Conservation (phyloP, 306 rosid genomes). For the Ochetophila trinervis region DNA sequence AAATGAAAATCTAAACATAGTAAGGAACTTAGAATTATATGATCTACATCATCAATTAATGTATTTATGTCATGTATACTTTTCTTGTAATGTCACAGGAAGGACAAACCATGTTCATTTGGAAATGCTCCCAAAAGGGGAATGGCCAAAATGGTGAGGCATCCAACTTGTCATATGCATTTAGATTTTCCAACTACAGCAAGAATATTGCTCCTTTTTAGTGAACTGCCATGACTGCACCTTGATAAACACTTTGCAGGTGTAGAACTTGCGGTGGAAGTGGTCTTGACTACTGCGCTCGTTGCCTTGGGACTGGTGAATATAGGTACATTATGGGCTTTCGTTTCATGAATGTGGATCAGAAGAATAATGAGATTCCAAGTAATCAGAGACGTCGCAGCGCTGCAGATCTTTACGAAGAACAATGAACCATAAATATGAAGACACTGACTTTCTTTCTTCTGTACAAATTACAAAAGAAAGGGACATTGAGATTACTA, state of each 20-base stretch:
- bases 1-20: too few species aligned
- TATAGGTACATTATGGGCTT: slow-evolving; percentile 83
- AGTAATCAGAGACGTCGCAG: slow-evolving; percentile 5
- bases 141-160: slow-evolving; percentile 88
- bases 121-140: slow-evolving; percentile 83
- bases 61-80: background rate
- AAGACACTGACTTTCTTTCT: too few species aligned
- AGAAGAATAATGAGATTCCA: slow-evolving; percentile 29
- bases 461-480: too few species aligned
- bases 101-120: slow-evolving; percentile 63
- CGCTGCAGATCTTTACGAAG: slow-evolving; percentile 25
- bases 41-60: background rate
- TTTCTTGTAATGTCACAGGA: slow-evolving; percentile 31
- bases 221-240: slow-evolving; percentile 3
- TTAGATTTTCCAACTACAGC: background rate
- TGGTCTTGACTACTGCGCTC: slow-evolving; percentile 71
- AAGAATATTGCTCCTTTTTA: background rate
- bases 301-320: slow-evolving; percentile 94
- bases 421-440: background rate
- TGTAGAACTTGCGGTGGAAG: slow-evolving; percentile 85
- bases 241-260: slow-evolving; percentile 34
- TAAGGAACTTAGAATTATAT: background rate
- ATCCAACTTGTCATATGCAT: background rate
- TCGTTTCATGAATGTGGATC: slow-evolving; percentile 61
- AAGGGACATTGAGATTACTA: too few species aligned